phyloP scores from a whole-genome alignment of 768 basidiomycete genomes.

The Lentinula edodes region DNA sequence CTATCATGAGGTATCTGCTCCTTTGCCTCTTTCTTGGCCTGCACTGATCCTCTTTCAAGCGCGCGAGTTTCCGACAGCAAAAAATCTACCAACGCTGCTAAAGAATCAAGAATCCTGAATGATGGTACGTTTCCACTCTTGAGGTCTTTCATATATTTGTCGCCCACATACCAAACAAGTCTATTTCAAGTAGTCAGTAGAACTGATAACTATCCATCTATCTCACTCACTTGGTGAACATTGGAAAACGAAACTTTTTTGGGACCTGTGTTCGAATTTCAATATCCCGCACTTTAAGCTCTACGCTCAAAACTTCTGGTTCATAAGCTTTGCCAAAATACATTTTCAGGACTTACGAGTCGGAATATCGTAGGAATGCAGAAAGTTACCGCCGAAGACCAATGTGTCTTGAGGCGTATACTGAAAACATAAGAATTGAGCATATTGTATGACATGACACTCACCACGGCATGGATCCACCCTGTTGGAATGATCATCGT shows the following conservation, averaged over 20 bases:
- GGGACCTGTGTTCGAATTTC: slow-evolving; percentile 92
- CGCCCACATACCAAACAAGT: slow-evolving; percentile 88
- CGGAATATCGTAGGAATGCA: slow-evolving; percentile 86
- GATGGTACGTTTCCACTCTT: slow-evolving; percentile 36
- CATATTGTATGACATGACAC: slow-evolving; percentile 19
- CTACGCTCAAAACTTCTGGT: slow-evolving; percentile 30
- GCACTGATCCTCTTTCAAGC: slow-evolving; percentile 67
- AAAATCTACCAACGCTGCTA: slow-evolving; percentile 69
- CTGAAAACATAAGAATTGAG: slow-evolving; percentile 29
- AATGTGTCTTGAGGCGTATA: slow-evolving; percentile 89
- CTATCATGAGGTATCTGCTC: slow-evolving; percentile 80
- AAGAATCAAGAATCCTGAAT: slow-evolving; percentile 61
- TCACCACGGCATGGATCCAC: slow-evolving; percentile 96
- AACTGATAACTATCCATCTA: neutral
- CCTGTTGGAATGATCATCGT: slow-evolving; percentile 95
- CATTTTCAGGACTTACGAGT: slow-evolving; percentile 55
- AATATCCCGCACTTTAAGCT: slow-evolving; percentile 84
- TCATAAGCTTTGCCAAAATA: neutral
- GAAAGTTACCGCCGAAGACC: slow-evolving; percentile 96
- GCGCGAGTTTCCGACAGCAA: slow-evolving; percentile 71
- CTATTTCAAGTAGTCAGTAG: slow-evolving; percentile 28
- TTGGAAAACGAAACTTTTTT: slow-evolving; percentile 84
- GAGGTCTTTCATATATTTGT: slow-evolving; percentile 72
- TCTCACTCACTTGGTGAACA: slow-evolving; percentile 57
- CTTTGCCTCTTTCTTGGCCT: slow-evolving; percentile 68